Conservation (phyloP, 1,284 basidiomycete species). For the Apiotrichum brassicae region DNA sequence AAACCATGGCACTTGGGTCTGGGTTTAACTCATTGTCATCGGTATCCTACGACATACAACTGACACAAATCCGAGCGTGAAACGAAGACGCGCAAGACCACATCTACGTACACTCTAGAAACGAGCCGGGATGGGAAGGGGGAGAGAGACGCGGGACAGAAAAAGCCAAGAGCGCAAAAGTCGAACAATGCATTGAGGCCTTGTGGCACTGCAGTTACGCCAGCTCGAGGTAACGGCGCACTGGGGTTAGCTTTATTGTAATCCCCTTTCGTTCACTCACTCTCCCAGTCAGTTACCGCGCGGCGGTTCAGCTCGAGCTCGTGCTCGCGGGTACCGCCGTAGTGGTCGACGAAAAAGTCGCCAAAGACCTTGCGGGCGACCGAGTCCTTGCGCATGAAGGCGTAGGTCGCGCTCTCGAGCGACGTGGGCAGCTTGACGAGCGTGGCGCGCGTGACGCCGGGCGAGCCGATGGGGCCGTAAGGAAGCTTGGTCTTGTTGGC, state of each 20-base stretch:
- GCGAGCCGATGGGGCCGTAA: conserved; percentile 59
- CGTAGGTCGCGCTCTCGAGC: conserved; percentile 67
- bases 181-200: no score
- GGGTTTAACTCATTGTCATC: no score
- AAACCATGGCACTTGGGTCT: no score
- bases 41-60: no score
- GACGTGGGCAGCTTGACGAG: conserved; percentile 67
- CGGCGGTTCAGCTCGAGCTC: conserved; percentile 79
- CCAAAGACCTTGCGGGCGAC: conserved; percentile 82
- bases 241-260: conserved; percentile 50
- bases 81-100: no score
- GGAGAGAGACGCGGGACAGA: no score
- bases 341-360: conserved; percentile 86
- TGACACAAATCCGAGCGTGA: no score
- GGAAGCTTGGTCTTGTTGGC: conserved; percentile 64
- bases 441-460: conserved; percentile 42
- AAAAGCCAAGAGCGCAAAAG: no score
- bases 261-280: conserved; percentile 55
- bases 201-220: no score
- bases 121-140: no score
- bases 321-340: conserved; percentile 81
- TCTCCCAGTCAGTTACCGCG: conserved; percentile 91
- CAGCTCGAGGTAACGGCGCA: conserved; percentile 77
- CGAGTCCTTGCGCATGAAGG: conserved; percentile 70
- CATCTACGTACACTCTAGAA: no score